phyloP scores from a whole-genome alignment of 306 rosid genomes.

The Glycine latifolia region DNA sequence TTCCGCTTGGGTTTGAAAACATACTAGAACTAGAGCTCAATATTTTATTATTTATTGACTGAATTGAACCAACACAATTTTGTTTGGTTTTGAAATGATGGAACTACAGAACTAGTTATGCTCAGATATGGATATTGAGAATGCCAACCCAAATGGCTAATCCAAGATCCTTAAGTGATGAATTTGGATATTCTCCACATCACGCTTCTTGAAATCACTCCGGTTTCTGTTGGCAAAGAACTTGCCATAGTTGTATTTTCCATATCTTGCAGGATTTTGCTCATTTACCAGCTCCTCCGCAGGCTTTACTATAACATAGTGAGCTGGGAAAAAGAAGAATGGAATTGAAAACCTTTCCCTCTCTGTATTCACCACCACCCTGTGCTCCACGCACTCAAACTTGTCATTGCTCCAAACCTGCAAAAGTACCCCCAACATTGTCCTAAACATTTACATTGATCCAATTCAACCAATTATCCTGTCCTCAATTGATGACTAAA shows the following conservation, averaged over 20 bases:
- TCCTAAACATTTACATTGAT: not conserved
- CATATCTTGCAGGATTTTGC: conserved; percentile 64
- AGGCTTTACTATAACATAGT: conserved; percentile 53
- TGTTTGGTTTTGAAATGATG: not conserved
- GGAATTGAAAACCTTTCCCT: conserved; percentile 65
- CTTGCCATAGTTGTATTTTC: conserved; percentile 68
- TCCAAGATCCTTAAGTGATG: conserved; percentile 54
- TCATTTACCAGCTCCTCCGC: conserved; percentile 63
- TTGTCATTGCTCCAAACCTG: conserved; percentile 59
- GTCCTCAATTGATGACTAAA: not conserved
- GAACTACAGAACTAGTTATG: not conserved
- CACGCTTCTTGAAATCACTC: conserved; percentile 73
- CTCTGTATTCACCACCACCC: conserved; percentile 61
- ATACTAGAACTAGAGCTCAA: not conserved
- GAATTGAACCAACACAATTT: not conserved
- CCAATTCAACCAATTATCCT: not conserved
- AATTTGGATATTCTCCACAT: conserved; percentile 78
- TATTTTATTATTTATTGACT: not conserved
- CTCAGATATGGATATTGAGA: conserved; percentile 12
- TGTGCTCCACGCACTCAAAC: conserved; percentile 55
- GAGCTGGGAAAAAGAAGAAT: conserved; percentile 68
- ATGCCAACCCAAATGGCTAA: conserved; percentile 1
- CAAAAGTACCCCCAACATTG: not conserved
- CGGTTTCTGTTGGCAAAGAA: conserved; percentile 63
- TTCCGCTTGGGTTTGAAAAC: no score